Conservation (phyloP, 2,329 filamentous ascomycete species). For the Neonectria magnoliae region DNA sequence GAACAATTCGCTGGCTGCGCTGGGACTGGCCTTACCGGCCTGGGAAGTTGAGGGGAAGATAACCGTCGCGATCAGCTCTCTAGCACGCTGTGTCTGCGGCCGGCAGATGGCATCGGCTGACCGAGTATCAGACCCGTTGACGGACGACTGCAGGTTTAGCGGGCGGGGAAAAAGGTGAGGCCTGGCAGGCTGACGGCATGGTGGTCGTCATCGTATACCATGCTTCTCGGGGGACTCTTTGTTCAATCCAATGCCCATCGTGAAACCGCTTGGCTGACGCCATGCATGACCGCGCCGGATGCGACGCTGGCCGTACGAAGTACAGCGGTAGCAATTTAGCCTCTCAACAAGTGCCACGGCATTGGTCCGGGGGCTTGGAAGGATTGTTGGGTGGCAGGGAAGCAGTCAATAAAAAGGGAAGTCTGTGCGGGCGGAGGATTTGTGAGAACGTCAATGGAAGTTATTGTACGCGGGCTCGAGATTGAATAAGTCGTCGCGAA, state of each 20-base stretch:
- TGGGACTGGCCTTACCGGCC: background rate
- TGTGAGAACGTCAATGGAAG: too few relatives aligned
- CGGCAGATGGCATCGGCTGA: conserved; percentile 2
- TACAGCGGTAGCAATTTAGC: background rate
- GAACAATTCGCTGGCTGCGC: background rate
- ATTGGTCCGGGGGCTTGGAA: background rate
- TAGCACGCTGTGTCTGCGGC: background rate
- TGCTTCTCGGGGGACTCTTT: background rate
- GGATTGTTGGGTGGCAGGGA: background rate
- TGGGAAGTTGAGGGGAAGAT: background rate
- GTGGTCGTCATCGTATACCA: background rate
- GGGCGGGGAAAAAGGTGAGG: background rate
- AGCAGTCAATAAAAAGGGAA: background rate
- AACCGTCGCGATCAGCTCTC: background rate
- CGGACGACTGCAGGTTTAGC: background rate
- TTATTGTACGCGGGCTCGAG: too few relatives aligned
- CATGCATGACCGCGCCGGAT: background rate
- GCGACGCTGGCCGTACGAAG: conserved; percentile 11
- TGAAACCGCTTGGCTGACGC: conserved; percentile 13
- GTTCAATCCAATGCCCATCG: background rate
- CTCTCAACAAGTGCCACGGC: background rate
- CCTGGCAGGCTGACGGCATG: background rate
- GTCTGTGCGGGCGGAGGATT: background rate
- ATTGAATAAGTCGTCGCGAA: background rate
- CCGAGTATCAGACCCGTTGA: background rate